Base-by-base conservation (phyloP, 345 rosid species). In the Pistacia vera region DNA sequence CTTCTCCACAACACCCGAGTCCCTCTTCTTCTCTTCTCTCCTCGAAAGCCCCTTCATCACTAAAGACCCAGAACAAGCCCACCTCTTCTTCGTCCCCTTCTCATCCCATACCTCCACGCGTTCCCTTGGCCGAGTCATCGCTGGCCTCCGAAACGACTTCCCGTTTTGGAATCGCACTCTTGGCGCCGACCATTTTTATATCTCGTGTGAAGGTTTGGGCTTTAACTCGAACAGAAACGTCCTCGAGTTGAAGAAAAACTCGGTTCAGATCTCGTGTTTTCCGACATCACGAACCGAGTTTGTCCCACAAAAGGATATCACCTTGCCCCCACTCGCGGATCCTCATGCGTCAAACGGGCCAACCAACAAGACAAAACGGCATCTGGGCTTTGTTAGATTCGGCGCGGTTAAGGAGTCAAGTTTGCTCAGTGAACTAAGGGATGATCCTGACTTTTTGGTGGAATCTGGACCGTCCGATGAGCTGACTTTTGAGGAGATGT, bases 161-260 rank as follows among this genome's bases (percentile, higher is more conserved):
- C 86, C 90, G n/a, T 87, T 78, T 86, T 89, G 93, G 93, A 86
- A 89, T 75, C 86, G 93, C 14, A 86, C 91, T 5, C 91, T 89
- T 33, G 93, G 93, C 11, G 86, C 93, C 67, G 93, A 89, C 72
- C 93, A 89, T 56, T 84, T 87, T 66, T 87, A 67, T 56, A 62
- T 85, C 74, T 88, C 88, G 4, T 76, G 87, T 38, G 11, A 76
- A 36, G 88, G 90, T 11, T 72, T 90, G 20, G 79, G 77, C 18
- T 86, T 77, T 73, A 75, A 68, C 8, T 72, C 87, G 3, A 85
- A 88, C 74, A 86, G 93, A 55, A 88, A 85, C 38, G 78, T 86
- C 60, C 74, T 88, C 57, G 91, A 90, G 79, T 57, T 90, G 64
- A 90, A 88, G 87, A 90, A 90, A 69, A 90, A 90, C 79, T 82